Base-by-base conservation (phyloP, 2,329 filamentous ascomycete genomes). In the Didymella arachidicola region DNA sequence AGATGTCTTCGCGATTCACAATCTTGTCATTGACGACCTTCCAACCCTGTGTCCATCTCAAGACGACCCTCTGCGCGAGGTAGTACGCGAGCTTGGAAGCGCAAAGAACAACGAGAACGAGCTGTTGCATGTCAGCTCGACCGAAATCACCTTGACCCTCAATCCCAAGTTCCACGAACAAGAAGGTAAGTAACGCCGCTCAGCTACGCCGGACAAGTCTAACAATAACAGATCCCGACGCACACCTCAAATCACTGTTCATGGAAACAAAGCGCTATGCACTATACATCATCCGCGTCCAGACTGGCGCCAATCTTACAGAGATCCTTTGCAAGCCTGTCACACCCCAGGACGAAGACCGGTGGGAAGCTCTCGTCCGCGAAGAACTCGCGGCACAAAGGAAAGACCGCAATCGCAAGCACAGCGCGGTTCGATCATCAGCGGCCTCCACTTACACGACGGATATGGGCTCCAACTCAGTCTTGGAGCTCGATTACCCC, bases 231-330 rank as follows among this genome's bases (percentile, higher is more conserved):
- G 95, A 99, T 73, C 94, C 95, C 4, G 94, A 98, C 72, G 92
- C 93, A 4, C 91, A 95, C 60, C 84, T 95, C 63, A 97, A 98
- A 79, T 85, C 93, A 1, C 84, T 99, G 3, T 97, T 97, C 76
- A 98, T 97, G 88, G 95, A 98, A 79, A 98, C 95, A 2, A 99
- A 99, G 80, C 89, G 95, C 69, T 97, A 95, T 73, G 90, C 98
- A 39, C 82, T 99, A 62, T 99, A 98, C 79, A 98, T 99, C 75
- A 98, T 99, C 73, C 90, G 95, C 59, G 90, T 99, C 34, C 96
- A 99, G 78, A 92, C 91, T 2, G 95, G 95, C 8, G 81, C 88
- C 50, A 97, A 94, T 69, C 85, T 99, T n/a, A 87, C 98, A 77
- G 93, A 98, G 62, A 97, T 99, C 62, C 86, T 99, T 67, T 89